Conservation (phyloP, 2,329 filamentous ascomycete genomes). For the Epichloe amarillans region DNA sequence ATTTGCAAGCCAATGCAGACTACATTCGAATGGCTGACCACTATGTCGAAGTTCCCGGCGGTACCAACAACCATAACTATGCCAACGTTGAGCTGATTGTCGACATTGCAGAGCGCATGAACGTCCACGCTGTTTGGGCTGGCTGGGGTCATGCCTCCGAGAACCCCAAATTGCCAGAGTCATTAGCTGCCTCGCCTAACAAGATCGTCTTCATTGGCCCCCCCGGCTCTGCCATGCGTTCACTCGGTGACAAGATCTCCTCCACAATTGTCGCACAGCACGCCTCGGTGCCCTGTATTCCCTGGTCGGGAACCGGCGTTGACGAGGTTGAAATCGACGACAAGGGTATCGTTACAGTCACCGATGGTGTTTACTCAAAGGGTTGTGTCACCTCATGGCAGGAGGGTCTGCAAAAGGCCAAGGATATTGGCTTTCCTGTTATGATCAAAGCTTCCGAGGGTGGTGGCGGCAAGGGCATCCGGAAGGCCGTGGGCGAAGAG, state of each 20-base stretch:
- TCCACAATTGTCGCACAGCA: conserved; percentile 98
- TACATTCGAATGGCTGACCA: conserved; percentile 99
- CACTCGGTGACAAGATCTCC: conserved; percentile 97
- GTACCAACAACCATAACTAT: conserved; percentile 99
- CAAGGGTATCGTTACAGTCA: conserved; percentile 82
- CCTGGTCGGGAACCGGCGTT: conserved; percentile 96
- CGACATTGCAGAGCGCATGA: conserved; percentile 95
- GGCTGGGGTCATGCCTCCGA: conserved; percentile 99
- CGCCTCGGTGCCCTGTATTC: conserved; percentile 89
- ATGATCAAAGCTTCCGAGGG: conserved; percentile 99
- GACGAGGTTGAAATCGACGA: conserved; percentile 66
- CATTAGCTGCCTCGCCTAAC: conserved; percentile 86
- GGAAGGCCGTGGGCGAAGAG: conserved; percentile 78
- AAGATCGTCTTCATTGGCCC: conserved; percentile 99
- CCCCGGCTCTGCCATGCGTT: conserved; percentile 95
- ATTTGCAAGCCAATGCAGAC: conserved; percentile 93
- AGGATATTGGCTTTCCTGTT: conserved; percentile 91
- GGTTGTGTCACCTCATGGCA: conserved; percentile 84
- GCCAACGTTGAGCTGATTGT: conserved; percentile 99
- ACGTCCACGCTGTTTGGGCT: conserved; percentile 96
- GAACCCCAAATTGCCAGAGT: conserved; percentile 95
- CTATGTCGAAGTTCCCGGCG: conserved; percentile 96
- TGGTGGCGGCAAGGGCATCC: conserved; percentile 97
- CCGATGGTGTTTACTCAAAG: conserved; percentile 71
- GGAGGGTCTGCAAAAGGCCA: conserved; percentile 77